A percentile compares a stretch with the other conserved stretches of the same genome.
Evolutionary conservation across 768 basidiomycete genomes (phyloP).

Genomic region (Exidia glandulosa): DNA sequence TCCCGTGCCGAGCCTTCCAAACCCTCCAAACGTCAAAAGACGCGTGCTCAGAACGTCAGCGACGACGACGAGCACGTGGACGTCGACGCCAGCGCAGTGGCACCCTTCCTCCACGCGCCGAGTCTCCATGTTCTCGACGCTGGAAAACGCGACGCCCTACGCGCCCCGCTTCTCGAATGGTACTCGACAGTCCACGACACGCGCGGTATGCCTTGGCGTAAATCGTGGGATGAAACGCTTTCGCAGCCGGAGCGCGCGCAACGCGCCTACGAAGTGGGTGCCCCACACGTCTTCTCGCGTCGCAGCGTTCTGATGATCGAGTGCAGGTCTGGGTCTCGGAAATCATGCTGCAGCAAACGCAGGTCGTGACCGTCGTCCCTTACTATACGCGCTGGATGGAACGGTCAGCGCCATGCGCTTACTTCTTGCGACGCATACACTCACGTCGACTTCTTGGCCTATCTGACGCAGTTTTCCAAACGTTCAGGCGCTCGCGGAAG

Average conservation of each 20-base stretch:
- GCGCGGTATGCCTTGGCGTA: conserved; percentile 91
- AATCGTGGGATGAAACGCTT: conserved; percentile 43
- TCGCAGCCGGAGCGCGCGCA: conserved; percentile 60
- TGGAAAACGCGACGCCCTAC: conserved; percentile 17
- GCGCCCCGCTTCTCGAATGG: conserved; percentile 51
- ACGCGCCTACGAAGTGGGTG: conserved; percentile 84
- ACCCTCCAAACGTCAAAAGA: not conserved
- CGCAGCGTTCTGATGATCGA: not conserved
- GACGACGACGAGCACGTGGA: not conserved
- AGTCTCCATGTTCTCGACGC: not conserved
- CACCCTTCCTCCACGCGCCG: not conserved
- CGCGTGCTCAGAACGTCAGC: not conserved
- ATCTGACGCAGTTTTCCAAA: conserved; percentile 86
- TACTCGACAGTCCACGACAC: conserved; percentile 52
- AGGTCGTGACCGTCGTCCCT: conserved; percentile 85
- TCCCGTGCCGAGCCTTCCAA: not conserved
- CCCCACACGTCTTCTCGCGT: not conserved
- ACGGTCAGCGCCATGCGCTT: conserved; percentile 34
- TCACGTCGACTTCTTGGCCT: too few species aligned
- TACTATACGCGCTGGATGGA: conserved; percentile 87
- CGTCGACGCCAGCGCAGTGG: not conserved
- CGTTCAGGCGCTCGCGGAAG: conserved; percentile 56
- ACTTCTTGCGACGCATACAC: not conserved
- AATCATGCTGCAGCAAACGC: conserved; percentile 95
- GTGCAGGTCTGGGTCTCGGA: conserved; percentile 85